Evolutionary conservation across 805 yeast species (phyloP), one percentile per base, ranked within the genome.

Genomic region (Yamadazyma sp.): DNA sequence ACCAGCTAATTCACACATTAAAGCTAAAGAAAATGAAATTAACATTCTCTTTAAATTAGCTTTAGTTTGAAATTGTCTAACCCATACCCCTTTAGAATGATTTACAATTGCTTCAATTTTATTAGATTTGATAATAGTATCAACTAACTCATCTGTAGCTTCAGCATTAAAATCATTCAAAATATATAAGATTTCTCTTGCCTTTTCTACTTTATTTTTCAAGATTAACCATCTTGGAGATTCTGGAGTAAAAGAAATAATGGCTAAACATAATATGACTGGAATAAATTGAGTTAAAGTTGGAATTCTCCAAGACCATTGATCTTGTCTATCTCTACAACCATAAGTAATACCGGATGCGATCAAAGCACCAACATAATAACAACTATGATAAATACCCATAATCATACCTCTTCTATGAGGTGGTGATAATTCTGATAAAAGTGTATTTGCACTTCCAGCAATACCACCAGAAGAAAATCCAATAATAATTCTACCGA

Each of bases 361-460:
- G 27, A 73, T 47, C 33, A 72, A 47, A 12, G 76, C 73, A 32
- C 79, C 80, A 20, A 70, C 44, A 44, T 67, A 70, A 76, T 76
- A 72, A 38, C 65, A 64, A 12, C 67, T 60, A 50, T 73, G 73
- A 55, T 61, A 74, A 33, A 65, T 52, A n/a, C 75, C 40, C 14
- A 74, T 67, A 26, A 57, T 40, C 22, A 60, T 51, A 27, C 60
- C 55, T 46, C 75, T 53, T 30, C 62, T 69, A 11, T 50, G 45
- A 14, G 80, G 79, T 44, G 59, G 73, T 1, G 78, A 54, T 11
- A 72, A 40, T 44, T 76, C 80, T 5, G 77, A 60, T 25, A 73
- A 60, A 47, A 70, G 54, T 7, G 74, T 40, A 7, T 78, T 75
- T 13, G 73, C 56, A 5, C 71, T 56, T 24, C 65, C 65, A 18